Base-by-base conservation (phyloP, 2,329 filamentous ascomycete genomes). In the Sporothrix inflata region DNA sequence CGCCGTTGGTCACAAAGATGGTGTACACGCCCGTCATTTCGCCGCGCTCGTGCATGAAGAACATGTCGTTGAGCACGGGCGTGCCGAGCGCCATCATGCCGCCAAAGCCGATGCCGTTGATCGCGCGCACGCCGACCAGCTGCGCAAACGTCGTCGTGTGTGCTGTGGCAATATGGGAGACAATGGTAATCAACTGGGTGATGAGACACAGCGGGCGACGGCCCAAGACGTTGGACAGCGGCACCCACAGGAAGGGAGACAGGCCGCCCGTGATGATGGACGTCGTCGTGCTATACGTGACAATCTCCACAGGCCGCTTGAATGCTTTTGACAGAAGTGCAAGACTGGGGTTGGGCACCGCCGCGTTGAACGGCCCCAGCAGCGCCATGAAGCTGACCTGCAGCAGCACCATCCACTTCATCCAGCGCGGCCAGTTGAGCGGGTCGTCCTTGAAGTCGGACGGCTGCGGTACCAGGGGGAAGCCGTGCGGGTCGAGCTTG, bases 361-460 rank as follows among this genome's bases (percentile, higher is more conserved):
- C 74, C 4, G 75, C 72, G 40, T 74, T 74, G 42, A 76, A 73
- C 2, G 74, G 70, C 3, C 74, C 75, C 6, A 76, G 72, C 45
- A 76, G 68, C 7, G 74, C 72, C 72, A 74, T 73, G 53, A 74
- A 66, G 47, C 71, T 73, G 51, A 76, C 74, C 61, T 76, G 73
- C 47, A 74, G 51, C 57, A 76, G 73, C 9, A 76, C 74, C 7
- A 63, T 38, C 70, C 71, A 74, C 63, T 76, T 76, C 68, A 73
- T 61, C 75, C 73, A 74, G 9, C 51, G 66, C 45, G 73, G 73
- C 75, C 75, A 76, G 73, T 76, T 76, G 71, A 74, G 70, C 6
- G 73, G 74, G 19, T 74, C 74, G 38, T 74, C 74, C 7, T 66
- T 55, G 63, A 71, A 72, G n/a, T 71, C 51, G n/a, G 70, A 72